phyloP scores from a whole-genome alignment of 176 grass and related monocot genomes.

The maize (Zea mays) region DNA sequence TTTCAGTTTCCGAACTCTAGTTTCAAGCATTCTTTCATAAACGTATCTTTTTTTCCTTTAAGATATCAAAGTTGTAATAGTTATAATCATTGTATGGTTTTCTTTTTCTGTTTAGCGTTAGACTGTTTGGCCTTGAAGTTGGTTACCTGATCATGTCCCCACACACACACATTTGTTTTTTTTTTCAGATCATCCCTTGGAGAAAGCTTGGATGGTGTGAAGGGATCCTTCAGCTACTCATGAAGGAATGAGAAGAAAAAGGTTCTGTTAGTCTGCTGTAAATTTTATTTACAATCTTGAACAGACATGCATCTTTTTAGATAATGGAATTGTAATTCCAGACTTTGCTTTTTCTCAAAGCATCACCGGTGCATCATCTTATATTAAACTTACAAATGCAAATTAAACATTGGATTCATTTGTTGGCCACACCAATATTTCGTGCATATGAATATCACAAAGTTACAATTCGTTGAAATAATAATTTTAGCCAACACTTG shows the following conservation, averaged over 20 bases:
- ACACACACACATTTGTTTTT: not conserved
- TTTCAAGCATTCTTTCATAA: not conserved
- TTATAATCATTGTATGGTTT: not conserved
- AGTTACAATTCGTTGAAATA: not conserved
- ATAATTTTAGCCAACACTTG: not conserved
- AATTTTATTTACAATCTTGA: conserved; percentile 1
- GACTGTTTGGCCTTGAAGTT: conserved; percentile 2
- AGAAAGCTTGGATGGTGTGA: conserved; percentile 80
- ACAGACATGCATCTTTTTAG: not conserved
- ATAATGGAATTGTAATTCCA: not conserved
- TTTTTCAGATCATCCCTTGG: conserved; percentile 60
- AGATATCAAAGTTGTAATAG: not conserved
- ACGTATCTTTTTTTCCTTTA: not conserved
- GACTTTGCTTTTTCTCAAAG: not conserved
- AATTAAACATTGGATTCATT: not conserved
- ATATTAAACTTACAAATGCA: not conserved
- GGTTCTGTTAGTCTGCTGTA: not conserved
- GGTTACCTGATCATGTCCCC: conserved; percentile 5
- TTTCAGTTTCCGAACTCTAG: not conserved
- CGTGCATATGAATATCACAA: not conserved
- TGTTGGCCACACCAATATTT: no score
- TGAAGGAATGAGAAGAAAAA: conserved; percentile 7
- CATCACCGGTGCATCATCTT: not conserved
- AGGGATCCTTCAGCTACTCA: conserved; percentile 64
- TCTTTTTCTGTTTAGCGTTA: not conserved